Evolutionary conservation across 768 basidiomycete species (phyloP).

Genomic region (Saitozyma sp.): DNA sequence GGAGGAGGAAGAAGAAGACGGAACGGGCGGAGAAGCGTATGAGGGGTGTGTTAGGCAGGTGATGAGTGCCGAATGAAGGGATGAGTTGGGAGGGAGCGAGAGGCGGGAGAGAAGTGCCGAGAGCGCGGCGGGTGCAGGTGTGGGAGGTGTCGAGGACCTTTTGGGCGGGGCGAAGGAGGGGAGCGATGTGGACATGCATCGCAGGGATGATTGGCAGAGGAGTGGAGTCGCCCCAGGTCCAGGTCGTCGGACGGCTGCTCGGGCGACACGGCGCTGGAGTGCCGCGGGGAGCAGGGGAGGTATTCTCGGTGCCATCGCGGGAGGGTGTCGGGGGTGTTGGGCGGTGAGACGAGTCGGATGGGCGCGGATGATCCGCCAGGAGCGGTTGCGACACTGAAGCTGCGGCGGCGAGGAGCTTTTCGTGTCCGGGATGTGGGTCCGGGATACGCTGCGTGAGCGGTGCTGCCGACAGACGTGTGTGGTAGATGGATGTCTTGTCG

Average conservation of each 20-base stretch:
- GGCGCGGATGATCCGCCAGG: neutral
- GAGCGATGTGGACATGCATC: too few relatives aligned
- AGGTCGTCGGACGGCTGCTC: neutral
- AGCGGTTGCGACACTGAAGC: neutral
- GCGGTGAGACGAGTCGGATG: neutral
- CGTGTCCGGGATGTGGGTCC: too few relatives aligned
- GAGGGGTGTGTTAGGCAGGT: slow-evolving; percentile 48
- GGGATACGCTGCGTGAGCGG: too few relatives aligned
- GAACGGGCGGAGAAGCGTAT: slow-evolving; percentile 13
- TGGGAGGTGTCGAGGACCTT: neutral
- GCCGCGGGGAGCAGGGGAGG: neutral
- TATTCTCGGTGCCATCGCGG: slow-evolving; percentile 2
- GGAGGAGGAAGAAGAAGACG: slow-evolving; percentile 4
- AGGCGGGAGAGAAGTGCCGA: slow-evolving; percentile 46
- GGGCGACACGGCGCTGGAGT: neutral
- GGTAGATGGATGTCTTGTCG: neutral
- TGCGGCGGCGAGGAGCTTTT: too few relatives aligned
- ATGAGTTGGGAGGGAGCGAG: slow-evolving; percentile 24
- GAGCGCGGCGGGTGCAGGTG: slow-evolving; percentile 30
- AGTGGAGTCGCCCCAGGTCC: neutral
- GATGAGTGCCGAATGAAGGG: slow-evolving; percentile 31
- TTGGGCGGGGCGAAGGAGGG: too few relatives aligned
- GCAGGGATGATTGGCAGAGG: neutral
- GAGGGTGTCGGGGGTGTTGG: neutral
- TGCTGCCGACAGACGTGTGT: neutral